Evolutionary conservation across 306 rosid species (phyloP).

Genomic region (Acmispon strigosus): DNA sequence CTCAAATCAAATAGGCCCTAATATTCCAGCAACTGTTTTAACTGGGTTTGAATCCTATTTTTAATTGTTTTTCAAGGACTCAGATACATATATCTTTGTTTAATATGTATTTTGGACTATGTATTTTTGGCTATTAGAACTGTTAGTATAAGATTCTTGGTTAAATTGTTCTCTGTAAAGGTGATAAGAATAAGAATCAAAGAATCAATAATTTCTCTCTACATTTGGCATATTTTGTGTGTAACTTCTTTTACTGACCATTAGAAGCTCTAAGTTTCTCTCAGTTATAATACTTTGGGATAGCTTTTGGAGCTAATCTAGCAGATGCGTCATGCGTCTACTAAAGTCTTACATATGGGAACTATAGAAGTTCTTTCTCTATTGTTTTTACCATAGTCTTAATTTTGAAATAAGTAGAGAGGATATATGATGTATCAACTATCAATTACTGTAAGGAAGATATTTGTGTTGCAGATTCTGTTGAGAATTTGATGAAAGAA

Average conservation of each 20-base stretch:
- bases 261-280: neutral
- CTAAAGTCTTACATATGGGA: neutral
- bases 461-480: constrained; percentile 65
- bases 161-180: neutral
- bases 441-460: neutral
- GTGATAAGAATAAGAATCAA: neutral
- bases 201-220: neutral
- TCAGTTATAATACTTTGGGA: neutral
- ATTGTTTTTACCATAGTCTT: neutral
- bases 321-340: neutral
- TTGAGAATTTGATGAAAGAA: constrained; percentile 85
- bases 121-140: too few species aligned
- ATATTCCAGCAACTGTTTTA: too few species aligned
- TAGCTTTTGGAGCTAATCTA: neutral
- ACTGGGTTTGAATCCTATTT: too few species aligned
- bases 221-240: neutral
- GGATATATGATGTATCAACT: neutral
- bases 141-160: neutral
- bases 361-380: neutral
- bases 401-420: neutral
- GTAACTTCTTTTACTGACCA: neutral
- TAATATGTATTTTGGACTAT: too few species aligned
- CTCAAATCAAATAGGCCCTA: too few species aligned
- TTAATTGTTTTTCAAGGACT: too few species aligned
- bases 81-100: too few species aligned